Base-by-base conservation (phyloP, 2,329 filamentous ascomycete species). In the Paecilomyces sp. region DNA sequence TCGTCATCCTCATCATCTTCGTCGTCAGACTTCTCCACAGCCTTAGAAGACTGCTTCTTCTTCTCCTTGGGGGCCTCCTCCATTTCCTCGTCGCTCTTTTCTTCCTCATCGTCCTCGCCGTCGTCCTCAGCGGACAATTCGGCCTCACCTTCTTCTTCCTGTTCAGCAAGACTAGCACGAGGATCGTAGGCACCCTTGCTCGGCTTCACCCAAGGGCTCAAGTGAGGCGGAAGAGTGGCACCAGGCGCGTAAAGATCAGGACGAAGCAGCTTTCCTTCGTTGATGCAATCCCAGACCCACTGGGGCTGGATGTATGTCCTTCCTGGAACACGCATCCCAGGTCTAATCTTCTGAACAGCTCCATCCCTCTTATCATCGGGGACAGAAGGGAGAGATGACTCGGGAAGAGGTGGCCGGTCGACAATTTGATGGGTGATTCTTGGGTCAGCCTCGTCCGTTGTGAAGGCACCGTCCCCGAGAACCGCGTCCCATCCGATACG, bases 281-380 rank as follows among this genome's bases (percentile, higher is more conserved):
- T 99, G 73, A 96, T 80, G 69, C 90, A 93, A 72, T 99, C 94
- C 94, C 94, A 99, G 3, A 99, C 87, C 93, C 95, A 99, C 74
- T 99, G 94, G 22, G 94, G 94, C 79, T 99, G 94, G 59, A 99
- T 79, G 68, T 99, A 99, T 64, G 87, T 91, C 65, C 94, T 85
- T 36, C 93, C 93, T n/a, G 93, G 92, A 62, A 97, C 88, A 62
- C 92, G 86, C 64, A 86, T 86, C 69, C 90, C 89, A 31, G 81
- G 78, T 69, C 77, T 79, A 62, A 82, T 75, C 62, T 75, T 79
- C 36, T 75, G 30, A 67, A 79, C 53, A 78, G 68, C 79, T 22
- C 74, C 80, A 60, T 78, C 74, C 33, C 81, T 79, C 41, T 78
- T 76, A 2, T 71, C 71, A 18, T 76, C 74, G 24, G 76, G 75